These are phyloP conservation scores for Penicillium antarcticum DNA, from an alignment of 495 filamentous ascomycete genomes.

Conservation along the genomic window DNA sequence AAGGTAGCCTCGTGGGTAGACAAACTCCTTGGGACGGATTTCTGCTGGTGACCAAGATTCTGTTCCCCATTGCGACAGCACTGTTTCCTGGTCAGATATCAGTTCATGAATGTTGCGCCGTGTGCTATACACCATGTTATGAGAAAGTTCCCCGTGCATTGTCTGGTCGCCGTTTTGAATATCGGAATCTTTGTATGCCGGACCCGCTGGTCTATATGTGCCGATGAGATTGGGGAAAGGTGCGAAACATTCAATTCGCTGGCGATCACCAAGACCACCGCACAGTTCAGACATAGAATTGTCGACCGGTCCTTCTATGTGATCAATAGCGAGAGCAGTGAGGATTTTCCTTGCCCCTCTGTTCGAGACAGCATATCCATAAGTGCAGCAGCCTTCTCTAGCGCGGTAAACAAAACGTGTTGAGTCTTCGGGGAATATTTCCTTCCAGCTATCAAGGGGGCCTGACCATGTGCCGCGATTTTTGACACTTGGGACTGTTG, in stretches of 20 bases:
- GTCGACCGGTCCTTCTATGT: constrained; percentile 21
- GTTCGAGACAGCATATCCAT: constrained; percentile 51
- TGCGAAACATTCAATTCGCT: constrained; percentile 25
- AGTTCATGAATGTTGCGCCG: constrained; percentile 25
- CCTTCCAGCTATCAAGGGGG: constrained; percentile 18
- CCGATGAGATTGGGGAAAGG: constrained; percentile 29
- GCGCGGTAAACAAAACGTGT: constrained; percentile 30
- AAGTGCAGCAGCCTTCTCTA: constrained; percentile 23
- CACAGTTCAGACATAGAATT: constrained; percentile 27
- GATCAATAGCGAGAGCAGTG: constrained; percentile 25
- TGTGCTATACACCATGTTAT: constrained; percentile 28
- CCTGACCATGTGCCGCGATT: constrained; percentile 16
- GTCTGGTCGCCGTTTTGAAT: constrained; percentile 13
- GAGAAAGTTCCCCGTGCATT: constrained; percentile 15
- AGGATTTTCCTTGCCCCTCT: constrained; percentile 52
- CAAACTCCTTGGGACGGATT: constrained; percentile 17
- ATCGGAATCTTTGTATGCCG: constrained; percentile 20
- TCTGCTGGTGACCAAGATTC: constrained; percentile 21
- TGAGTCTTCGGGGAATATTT: constrained; percentile 19
- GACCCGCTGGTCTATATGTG: constrained; percentile 20
- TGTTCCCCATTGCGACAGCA: constrained; percentile 21
- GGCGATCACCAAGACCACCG: constrained; percentile 14
- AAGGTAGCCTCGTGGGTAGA: constrained; percentile 24
- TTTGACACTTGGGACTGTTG: constrained; percentile 18
- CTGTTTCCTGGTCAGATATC: constrained; percentile 17